Base-by-base conservation (phyloP, 164 flowering plant species). In the Piper longum region DNA sequence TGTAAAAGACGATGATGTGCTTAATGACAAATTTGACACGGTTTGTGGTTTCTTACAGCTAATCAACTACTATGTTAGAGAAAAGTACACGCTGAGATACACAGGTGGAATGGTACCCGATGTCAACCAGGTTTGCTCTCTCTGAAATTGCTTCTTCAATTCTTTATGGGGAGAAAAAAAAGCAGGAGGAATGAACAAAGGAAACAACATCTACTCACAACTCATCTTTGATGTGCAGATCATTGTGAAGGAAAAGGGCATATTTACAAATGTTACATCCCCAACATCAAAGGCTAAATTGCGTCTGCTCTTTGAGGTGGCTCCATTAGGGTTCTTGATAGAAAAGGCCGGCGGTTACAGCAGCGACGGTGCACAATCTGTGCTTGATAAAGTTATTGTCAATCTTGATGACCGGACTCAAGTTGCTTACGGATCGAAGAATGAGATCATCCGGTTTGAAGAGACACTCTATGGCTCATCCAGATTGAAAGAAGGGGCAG, bases 71-170 rank as follows among this genome's bases (percentile, higher is more conserved):
- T 93, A 93, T 60, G 84, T 90, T 1, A 84, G 62, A 48, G 90
- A 88, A 80, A 90, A 93, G 65, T 90, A 90, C 92, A 89, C 96
- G 60, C 73, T 93, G 85, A 69, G 99, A 67, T 93, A 93, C 96
- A 93, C 99, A 0, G 99, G 99, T 74, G 99, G 99, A 79, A 93
- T 93, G 99, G 99, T 93, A 51, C 99, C 97, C 2, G 99, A 93
- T 67, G 99, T 93, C 57, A 86, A 86, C 75, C 97, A 93, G 96
- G 98, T 92, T 4, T 65, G 16, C 41, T 41, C 41, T 8, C 39
- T 16, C 57, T 18, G n/a, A 55, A 55, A 4, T 17, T 17, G 19
- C 59, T 7, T n/a, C 2, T 4, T 9, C 6, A 8, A 17, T 56
- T 56, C 0, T 7, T 56, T 9, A 3, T 6, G 59, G 36, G 36